Evolutionary conservation across 345 rosid genomes (phyloP).

Genomic region (Hibiscus mutabilis): DNA sequence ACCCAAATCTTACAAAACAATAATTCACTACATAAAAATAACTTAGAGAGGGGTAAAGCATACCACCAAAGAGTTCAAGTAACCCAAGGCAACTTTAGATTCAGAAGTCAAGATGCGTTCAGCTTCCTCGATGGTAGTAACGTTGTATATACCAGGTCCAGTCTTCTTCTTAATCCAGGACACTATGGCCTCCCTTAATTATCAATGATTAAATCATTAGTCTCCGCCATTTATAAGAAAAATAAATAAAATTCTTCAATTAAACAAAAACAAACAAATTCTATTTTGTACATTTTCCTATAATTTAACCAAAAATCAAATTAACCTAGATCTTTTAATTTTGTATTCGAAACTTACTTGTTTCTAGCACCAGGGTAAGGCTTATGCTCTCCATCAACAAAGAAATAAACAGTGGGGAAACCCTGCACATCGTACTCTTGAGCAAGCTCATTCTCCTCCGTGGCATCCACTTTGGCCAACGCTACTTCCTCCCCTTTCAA

Average conservation of each 20-base stretch:
- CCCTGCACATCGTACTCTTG: slow-evolving; percentile 80
- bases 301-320: not conserved
- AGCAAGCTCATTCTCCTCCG: slow-evolving; percentile 82
- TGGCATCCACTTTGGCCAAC: slow-evolving; percentile 92
- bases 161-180: slow-evolving; percentile 95
- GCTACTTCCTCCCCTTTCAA: slow-evolving; percentile 57
- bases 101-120: slow-evolving; percentile 73
- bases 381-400: slow-evolving; percentile 79
- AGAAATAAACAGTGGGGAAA: slow-evolving; percentile 79
- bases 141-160: slow-evolving; percentile 73
- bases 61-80: slow-evolving; percentile 86
- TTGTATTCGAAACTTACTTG: slow-evolving; percentile 43
- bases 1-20: not conserved
- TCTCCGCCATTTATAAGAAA: not conserved
- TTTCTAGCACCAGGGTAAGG: slow-evolving; percentile 75
- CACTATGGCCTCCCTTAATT: slow-evolving; percentile 71
- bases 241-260: not conserved
- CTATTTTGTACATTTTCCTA: not conserved
- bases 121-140: slow-evolving; percentile 82
- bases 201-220: not conserved
- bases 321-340: not conserved
- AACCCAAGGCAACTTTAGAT: slow-evolving; percentile 72
- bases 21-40: not conserved
- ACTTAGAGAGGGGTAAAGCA: slow-evolving; percentile 7
- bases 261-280: not conserved